Conservation (phyloP, 306 rosid species). For the Corylus heterophylla region DNA sequence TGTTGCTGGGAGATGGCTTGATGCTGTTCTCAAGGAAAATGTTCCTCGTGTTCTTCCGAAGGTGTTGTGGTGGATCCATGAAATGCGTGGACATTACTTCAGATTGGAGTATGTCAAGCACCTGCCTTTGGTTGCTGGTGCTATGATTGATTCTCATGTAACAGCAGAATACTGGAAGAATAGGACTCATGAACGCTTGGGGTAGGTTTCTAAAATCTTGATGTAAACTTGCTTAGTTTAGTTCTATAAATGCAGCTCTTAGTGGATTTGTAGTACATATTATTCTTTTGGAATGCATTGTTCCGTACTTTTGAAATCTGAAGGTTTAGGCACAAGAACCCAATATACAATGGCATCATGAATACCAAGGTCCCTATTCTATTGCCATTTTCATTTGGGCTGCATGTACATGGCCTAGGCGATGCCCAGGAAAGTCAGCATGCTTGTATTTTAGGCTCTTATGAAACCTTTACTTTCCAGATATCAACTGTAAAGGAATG, state of each 20-base stretch:
- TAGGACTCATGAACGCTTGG: constrained; percentile 77
- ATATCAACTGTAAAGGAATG: not conserved
- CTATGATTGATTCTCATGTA: constrained; percentile 93
- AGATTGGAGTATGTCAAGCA: constrained; percentile 92
- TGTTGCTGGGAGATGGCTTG: constrained; percentile 97
- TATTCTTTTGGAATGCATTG: not conserved
- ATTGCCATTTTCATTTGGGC: not conserved
- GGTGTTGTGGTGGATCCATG: constrained; percentile 99
- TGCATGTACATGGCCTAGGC: not conserved
- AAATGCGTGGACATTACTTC: constrained; percentile 98
- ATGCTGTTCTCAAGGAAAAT: constrained; percentile 75
- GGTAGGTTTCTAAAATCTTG: constrained; percentile 40
- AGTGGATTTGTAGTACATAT: not conserved
- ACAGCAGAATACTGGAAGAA: constrained; percentile 92
- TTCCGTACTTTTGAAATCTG: not conserved
- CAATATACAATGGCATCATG: not conserved
- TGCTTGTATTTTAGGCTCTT: not conserved
- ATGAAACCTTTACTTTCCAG: not conserved
- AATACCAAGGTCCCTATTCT: not conserved
- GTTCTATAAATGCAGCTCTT: not conserved
- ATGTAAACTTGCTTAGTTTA: not conserved
- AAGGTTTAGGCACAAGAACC: not conserved
- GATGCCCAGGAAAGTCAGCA: not conserved
- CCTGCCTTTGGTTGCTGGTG: constrained; percentile 98
- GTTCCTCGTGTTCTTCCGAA: constrained; percentile 77